phyloP scores from a whole-genome alignment of 805 yeast species.

The Metschnikowia anglica region DNA sequence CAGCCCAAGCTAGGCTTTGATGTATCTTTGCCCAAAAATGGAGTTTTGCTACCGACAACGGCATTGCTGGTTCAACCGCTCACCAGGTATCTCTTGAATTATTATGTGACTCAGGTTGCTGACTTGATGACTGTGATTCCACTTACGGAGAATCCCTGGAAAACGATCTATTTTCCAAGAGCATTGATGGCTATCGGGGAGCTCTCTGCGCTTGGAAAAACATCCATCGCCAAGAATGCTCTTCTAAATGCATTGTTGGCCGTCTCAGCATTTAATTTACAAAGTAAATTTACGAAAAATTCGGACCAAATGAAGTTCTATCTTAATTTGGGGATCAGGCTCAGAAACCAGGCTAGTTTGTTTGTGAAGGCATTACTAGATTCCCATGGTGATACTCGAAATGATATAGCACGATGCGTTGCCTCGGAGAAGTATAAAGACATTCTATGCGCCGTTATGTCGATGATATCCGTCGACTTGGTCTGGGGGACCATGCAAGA shows the following conservation, averaged over 20 bases:
- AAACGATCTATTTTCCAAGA: conserved; percentile 78
- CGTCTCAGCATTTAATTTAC: conserved; percentile 77
- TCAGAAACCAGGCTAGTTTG: conserved; percentile 70
- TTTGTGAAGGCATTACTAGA: conserved; percentile 59
- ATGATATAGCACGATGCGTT: conserved; percentile 46
- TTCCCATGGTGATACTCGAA: conserved; percentile 34
- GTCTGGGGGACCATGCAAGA: conserved; percentile 92
- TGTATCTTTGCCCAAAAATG: conserved; percentile 28
- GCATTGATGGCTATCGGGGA: conserved; percentile 84
- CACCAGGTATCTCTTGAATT: conserved; percentile 67
- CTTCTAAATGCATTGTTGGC: conserved; percentile 76
- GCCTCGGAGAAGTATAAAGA: conserved; percentile 74
- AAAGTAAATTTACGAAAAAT: conserved; percentile 65
- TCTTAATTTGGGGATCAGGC: conserved; percentile 67
- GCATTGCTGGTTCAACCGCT: conserved; percentile 67
- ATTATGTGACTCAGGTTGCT: conserved; percentile 74
- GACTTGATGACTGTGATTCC: conserved; percentile 74
- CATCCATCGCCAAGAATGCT: conserved; percentile 76
- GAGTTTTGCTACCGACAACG: conserved; percentile 49
- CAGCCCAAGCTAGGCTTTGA: conserved; percentile 47
- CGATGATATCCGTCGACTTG: conserved; percentile 85
- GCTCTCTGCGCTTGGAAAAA: conserved; percentile 66
- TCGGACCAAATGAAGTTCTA: conserved; percentile 68
- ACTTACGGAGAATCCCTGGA: conserved; percentile 82
- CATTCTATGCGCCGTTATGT: conserved; percentile 74